Evolutionary conservation across 2,329 filamentous ascomycete species (phyloP).

Genomic region (Neonectria magnoliae): DNA sequence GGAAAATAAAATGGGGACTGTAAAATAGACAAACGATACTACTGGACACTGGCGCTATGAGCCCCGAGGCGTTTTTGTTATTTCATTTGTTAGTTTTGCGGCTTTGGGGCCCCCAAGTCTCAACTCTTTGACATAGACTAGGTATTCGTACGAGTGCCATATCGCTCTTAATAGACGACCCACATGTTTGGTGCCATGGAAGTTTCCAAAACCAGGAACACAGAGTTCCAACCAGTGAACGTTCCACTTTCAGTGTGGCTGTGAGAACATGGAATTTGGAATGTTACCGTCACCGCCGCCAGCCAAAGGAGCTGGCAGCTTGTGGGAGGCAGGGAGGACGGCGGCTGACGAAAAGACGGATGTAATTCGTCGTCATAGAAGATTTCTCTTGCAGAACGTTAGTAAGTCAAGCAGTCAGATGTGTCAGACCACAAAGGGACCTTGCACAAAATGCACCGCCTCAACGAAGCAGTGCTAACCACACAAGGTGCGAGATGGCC

Average conservation of each 20-base stretch:
- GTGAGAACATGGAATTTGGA: background rate
- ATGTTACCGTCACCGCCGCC: background rate
- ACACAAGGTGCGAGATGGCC: background rate
- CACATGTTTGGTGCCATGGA: background rate
- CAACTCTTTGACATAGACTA: constrained; percentile 12
- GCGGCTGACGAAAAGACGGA: background rate
- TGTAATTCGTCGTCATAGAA: background rate
- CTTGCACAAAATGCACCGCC: constrained; percentile 22
- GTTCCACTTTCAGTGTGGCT: background rate
- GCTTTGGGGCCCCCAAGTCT: constrained; percentile 9
- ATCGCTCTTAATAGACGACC: background rate
- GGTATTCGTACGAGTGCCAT: background rate
- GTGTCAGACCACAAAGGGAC: constrained; percentile 23
- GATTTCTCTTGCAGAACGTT: background rate
- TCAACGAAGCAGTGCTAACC: constrained; percentile 7
- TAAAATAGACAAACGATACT: constrained; percentile 22
- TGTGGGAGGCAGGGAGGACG: background rate
- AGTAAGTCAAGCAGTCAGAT: background rate
- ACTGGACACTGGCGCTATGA: constrained; percentile 5
- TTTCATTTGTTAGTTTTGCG: background rate
- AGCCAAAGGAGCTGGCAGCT: background rate
- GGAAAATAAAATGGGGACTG: background rate
- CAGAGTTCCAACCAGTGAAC: background rate
- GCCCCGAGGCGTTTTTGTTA: constrained; percentile 5
- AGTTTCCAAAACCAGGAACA: background rate